Evolutionary conservation across 1,139 yeast genomes (phyloP).

Genomic region (Blastobotrys aristatus): DNA sequence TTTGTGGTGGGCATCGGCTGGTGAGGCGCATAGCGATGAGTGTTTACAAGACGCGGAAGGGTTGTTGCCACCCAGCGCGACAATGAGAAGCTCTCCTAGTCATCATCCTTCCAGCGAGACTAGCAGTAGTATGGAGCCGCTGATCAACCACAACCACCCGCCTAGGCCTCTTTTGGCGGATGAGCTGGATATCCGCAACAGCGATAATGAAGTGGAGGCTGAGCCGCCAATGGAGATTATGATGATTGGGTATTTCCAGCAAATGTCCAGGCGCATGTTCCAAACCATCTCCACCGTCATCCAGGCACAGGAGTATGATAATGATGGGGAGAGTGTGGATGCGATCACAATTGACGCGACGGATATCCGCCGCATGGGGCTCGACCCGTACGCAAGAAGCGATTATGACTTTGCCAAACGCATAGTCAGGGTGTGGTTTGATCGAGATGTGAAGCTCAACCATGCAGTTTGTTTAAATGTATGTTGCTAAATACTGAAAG

Average conservation of each 20-base stretch:
- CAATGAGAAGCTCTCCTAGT: not conserved
- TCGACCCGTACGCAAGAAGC: constrained; percentile 60
- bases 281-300: constrained; percentile 20
- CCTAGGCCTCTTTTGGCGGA: not conserved
- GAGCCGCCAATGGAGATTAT: constrained; percentile 20
- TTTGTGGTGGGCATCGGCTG: constrained; percentile 85
- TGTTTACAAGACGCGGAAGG: constrained; percentile 33
- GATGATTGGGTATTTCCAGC: constrained; percentile 31
- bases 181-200: not conserved
- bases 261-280: constrained; percentile 28
- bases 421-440: constrained; percentile 56
- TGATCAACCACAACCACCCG: not conserved
- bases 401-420: constrained; percentile 55
- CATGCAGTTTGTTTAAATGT: not conserved
- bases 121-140: not conserved
- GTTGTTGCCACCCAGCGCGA: constrained; percentile 7
- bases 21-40: constrained; percentile 46
- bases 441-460: constrained; percentile 22
- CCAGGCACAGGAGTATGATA: constrained; percentile 20
- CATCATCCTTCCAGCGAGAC: not conserved
- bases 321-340: constrained; percentile 19
- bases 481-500: not conserved
- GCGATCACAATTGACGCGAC: constrained; percentile 32
- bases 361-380: constrained; percentile 65
- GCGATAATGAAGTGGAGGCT: not conserved